Base-by-base conservation (phyloP, 2,329 filamentous ascomycete genomes). In the Alternaria brassicae region DNA sequence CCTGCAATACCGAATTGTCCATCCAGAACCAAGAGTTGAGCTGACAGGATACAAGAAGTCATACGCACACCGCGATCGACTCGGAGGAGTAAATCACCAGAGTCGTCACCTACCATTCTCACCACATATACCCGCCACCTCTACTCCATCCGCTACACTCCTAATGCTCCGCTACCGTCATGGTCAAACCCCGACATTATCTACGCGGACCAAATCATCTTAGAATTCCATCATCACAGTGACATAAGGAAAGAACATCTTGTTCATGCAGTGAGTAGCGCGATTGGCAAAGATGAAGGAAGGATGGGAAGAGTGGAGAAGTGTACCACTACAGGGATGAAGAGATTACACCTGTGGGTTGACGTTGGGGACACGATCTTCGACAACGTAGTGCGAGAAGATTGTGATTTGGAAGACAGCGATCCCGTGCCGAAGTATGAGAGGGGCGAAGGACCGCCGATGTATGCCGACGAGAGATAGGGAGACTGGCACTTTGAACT, bases 241-340 rank as follows among this genome's bases (percentile, higher is more conserved):
- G 23, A 30, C 1, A 27, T 65, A 12, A 27, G 25, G 9, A 55
- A 53, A 2, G 58, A 52, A 13, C 56, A 62, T 21, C 54, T 63
- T 15, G 21, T 51, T 1, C 23, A 48, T 10, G 63, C 66, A 6
- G 39, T 67, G 41, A 40, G 21, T 4, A 57, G 55, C 23, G 62
- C 66, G 1, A 40, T 67, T n/a, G 39, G 39, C 9, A 65, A 65
- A n/a, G 40, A 48, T 12, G 27, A 28, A 12, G 62, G 61, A 1
- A 52, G 62, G 12, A 68, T 67, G 63, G 66, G 66, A 1, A 58
- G 45, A 27, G 52, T 68, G 2, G 61, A 68, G 36, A 58, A 37
- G 8, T 58, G 54, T 27, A 4, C 7, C 0, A 12, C 21, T 34
- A 65, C 57, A 7, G 61, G 58, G 2, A 25, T 58, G 0, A 59